A percentile compares a stretch with the other conserved stretches of the same genome.
These are phyloP conservation scores for Backusella psychrophila DNA, from an alignment of 192 early-diverging fungal genomes.

Conservation along the genomic window DNA sequence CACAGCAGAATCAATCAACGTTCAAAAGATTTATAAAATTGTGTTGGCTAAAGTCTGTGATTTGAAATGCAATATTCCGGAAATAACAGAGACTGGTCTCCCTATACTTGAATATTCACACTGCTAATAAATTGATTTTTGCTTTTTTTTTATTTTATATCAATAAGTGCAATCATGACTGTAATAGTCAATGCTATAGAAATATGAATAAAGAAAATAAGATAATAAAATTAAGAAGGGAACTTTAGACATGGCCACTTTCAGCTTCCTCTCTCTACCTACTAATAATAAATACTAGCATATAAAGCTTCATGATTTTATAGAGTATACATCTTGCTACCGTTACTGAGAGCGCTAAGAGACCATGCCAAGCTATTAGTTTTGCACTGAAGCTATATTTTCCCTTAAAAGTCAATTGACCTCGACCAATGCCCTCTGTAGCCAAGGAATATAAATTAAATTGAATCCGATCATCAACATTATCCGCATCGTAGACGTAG, in stretches of 20 bases:
- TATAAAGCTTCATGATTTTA: too few relatives aligned
- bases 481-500: too few relatives aligned
- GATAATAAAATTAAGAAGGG: neutral
- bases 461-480: too few relatives aligned
- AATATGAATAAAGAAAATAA: neutral
- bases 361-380: too few relatives aligned
- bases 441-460: too few relatives aligned
- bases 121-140: constrained; percentile 15
- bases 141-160: neutral
- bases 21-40: constrained; percentile 98
- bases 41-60: constrained; percentile 92
- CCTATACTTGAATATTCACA: constrained; percentile 86
- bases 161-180: neutral
- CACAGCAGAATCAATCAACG: constrained; percentile 91
- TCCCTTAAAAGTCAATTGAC: too few relatives aligned
- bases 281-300: too few relatives aligned
- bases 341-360: too few relatives aligned
- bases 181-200: neutral
- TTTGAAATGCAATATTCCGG: constrained; percentile 88
- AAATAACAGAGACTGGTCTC: constrained; percentile 86
- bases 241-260: neutral
- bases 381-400: too few relatives aligned
- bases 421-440: too few relatives aligned
- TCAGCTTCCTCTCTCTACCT: too few relatives aligned
- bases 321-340: too few relatives aligned